Evolutionary conservation across 2,329 filamentous ascomycete species (phyloP).

Genomic region (Parascedosporium putredinis): DNA sequence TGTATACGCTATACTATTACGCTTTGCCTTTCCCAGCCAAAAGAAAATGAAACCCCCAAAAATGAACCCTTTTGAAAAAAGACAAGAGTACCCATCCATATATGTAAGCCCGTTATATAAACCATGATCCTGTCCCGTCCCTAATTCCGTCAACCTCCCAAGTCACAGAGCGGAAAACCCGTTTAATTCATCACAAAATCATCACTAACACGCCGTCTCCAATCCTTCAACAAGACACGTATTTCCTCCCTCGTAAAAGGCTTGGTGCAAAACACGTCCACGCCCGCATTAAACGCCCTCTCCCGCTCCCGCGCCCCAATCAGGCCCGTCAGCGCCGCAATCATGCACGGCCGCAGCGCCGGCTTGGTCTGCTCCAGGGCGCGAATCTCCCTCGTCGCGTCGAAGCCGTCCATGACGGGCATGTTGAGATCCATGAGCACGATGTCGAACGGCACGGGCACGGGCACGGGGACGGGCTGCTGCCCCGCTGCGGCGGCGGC

Average conservation of each 20-base stretch:
- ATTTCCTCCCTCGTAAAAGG: not conserved
- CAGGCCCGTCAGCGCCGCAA: constrained; percentile 39
- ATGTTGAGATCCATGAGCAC: constrained; percentile 43
- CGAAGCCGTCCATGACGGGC: constrained; percentile 45
- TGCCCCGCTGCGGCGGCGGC: too few species aligned
- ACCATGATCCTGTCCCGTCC: too few species aligned
- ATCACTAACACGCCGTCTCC: too few species aligned
- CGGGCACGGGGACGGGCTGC: not conserved
- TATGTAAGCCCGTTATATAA: too few species aligned
- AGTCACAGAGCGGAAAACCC: too few species aligned
- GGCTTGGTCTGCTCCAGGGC: constrained; percentile 33
- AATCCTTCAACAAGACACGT: constrained; percentile 19
- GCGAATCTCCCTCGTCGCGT: constrained; percentile 38
- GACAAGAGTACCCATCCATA: too few species aligned
- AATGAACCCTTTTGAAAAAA: too few species aligned
- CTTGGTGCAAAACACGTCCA: not conserved
- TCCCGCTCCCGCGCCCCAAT: not conserved
- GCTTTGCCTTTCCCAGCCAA: too few species aligned
- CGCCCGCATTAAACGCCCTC: not conserved
- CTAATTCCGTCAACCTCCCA: too few species aligned
- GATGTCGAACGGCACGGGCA: constrained; percentile 16
- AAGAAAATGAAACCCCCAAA: too few species aligned
- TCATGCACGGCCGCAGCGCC: constrained; percentile 31
- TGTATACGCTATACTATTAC: too few species aligned
- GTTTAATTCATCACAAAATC: too few species aligned